phyloP scores from a whole-genome alignment of 2,329 filamentous ascomycete genomes.

The Arthrobotrys sinensis region DNA sequence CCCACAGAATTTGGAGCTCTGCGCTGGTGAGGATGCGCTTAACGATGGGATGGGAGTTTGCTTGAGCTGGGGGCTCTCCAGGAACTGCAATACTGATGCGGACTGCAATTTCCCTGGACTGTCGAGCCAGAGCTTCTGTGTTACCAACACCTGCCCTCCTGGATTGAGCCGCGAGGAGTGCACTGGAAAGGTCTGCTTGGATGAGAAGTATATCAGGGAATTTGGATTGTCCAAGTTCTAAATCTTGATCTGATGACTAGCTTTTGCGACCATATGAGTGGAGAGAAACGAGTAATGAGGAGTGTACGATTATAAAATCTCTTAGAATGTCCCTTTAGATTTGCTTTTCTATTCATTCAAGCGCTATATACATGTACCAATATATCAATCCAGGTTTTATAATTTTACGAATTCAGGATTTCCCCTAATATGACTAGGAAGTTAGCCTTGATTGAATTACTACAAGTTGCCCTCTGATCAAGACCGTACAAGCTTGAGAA shows the following conservation, averaged over 20 bases:
- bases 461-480: too few species aligned
- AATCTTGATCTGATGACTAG: not conserved
- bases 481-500: not conserved
- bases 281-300: not conserved
- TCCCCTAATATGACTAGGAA: too few species aligned
- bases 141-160: conserved; percentile 27
- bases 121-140: conserved; percentile 23
- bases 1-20: conserved; percentile 21
- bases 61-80: conserved; percentile 1
- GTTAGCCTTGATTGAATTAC: too few species aligned
- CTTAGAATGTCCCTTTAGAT: not conserved
- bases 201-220: conserved; percentile 21
- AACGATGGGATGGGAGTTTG: conserved; percentile 45
- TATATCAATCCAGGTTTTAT: conserved; percentile 3
- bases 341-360: not conserved
- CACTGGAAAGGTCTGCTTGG: conserved; percentile 36
- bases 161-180: conserved; percentile 23
- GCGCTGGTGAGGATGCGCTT: conserved; percentile 33
- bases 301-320: conserved; percentile 14
- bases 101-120: conserved; percentile 11
- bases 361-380: not conserved
- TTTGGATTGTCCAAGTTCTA: conserved; percentile 21
- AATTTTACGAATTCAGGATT: not conserved
- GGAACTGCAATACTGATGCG: conserved; percentile 1
- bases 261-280: not conserved